Evolutionary conservation across 2,329 filamentous ascomycete species (phyloP).

Genomic region (Metarhizium sp.): DNA sequence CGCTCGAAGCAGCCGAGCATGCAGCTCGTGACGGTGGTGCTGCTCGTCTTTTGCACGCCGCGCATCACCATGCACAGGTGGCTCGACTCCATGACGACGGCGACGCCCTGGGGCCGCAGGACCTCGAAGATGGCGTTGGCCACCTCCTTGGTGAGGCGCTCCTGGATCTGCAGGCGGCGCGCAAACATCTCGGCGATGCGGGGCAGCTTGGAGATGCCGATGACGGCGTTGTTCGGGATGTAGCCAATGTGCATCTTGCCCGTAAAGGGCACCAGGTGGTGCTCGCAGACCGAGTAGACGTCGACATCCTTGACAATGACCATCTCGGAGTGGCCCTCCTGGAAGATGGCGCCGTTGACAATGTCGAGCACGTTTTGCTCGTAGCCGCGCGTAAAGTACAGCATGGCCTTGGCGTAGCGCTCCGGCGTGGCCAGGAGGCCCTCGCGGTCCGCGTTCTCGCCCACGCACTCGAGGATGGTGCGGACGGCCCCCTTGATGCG

Average conservation of each 20-base stretch:
- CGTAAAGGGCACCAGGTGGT: conserved; percentile 92
- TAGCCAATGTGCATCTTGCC: conserved; percentile 99
- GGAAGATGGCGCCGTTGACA: conserved; percentile 88
- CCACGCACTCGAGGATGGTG: conserved; percentile 59
- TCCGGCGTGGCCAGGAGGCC: conserved; percentile 62
- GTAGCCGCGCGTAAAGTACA: conserved; percentile 95
- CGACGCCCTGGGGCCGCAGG: conserved; percentile 86
- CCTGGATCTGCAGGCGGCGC: conserved; percentile 87
- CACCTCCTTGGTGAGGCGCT: conserved; percentile 91
- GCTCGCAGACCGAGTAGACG: conserved; percentile 89
- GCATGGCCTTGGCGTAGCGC: conserved; percentile 88
- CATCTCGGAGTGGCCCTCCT: conserved; percentile 93
- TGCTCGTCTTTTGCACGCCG: conserved; percentile 85
- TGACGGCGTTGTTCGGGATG: conserved; percentile 83
- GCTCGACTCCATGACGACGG: conserved; percentile 93
- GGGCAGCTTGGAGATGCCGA: conserved; percentile 91
- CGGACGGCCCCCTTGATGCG: conserved; percentile 43
- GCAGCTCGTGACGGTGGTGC: conserved; percentile 88
- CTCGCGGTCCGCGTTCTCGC: conserved; percentile 57
- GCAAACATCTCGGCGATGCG: conserved; percentile 97
- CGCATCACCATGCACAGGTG: conserved; percentile 99
- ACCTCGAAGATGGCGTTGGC: conserved; percentile 90
- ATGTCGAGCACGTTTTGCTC: conserved; percentile 89
- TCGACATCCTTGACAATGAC: conserved; percentile 98
- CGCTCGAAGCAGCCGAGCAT: conserved; percentile 94